These are phyloP conservation scores for Entoloma clypeatum DNA, from an alignment of 1,284 basidiomycete species.

Conservation along the genomic window DNA sequence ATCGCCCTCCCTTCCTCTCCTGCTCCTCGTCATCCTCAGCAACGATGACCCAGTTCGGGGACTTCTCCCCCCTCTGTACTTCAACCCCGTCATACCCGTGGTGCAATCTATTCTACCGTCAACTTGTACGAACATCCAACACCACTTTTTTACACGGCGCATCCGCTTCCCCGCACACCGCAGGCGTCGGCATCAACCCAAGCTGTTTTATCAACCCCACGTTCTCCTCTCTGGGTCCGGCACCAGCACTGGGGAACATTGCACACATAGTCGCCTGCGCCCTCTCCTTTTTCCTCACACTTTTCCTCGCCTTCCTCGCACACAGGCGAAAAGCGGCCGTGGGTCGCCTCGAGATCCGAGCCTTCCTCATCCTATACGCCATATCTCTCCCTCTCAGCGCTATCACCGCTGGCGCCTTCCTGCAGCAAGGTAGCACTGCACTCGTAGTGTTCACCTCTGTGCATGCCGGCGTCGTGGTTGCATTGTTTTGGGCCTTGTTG, in stretches of 20 bases:
- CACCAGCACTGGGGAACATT: constrained; percentile 53
- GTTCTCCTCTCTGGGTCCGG: constrained; percentile 9
- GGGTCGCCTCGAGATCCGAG: constrained; percentile 67
- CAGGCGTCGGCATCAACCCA: constrained; percentile 44
- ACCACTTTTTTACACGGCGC: constrained; percentile 27
- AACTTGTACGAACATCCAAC: constrained; percentile 36
- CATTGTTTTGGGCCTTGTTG: constrained; percentile 75
- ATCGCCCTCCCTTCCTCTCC: constrained; percentile 1
- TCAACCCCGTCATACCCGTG: constrained; percentile 61
- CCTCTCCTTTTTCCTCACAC: constrained; percentile 50
- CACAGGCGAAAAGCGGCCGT: constrained; percentile 44
- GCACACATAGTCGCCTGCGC: constrained; percentile 70
- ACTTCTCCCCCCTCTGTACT: constrained; percentile 55
- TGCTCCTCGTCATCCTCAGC: neutral
- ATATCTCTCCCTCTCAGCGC: constrained; percentile 74
- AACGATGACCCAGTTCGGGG: constrained; percentile 54
- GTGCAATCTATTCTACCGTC: constrained; percentile 71
- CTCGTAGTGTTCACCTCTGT: constrained; percentile 73
- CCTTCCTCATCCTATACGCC: constrained; percentile 64
- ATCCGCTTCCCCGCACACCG: constrained; percentile 58
- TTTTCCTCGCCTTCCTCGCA: constrained; percentile 42
- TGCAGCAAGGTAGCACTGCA: constrained; percentile 68
- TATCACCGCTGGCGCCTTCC: constrained; percentile 70
- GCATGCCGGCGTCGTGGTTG: constrained; percentile 65
- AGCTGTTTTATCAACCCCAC: constrained; percentile 31